Percentiles rank a stretch among this genome's conserved stretches.
Conservation (phyloP, 2,329 filamentous ascomycete species). For the Colletotrichum cuscutae region DNA sequence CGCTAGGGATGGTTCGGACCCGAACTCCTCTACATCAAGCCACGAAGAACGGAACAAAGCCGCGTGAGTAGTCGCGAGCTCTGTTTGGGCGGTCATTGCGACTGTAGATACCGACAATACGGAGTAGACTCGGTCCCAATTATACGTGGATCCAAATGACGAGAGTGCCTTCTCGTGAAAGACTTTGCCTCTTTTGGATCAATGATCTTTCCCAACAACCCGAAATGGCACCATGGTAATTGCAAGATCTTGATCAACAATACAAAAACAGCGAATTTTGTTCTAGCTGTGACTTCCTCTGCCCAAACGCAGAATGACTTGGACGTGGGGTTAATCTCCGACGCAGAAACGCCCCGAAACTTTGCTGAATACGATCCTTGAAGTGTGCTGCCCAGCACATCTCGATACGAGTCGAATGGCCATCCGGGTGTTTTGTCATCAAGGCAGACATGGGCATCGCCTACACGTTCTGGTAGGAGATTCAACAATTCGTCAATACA, state of each 20-base stretch:
- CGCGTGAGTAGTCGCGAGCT: background rate
- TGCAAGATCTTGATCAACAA: background rate
- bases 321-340: background rate
- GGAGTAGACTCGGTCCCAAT: background rate
- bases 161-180: background rate
- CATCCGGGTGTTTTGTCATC: background rate
- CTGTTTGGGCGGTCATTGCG: background rate
- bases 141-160: background rate
- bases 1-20: background rate
- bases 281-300: background rate
- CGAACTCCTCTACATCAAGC: background rate
- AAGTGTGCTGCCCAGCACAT: background rate
- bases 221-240: background rate
- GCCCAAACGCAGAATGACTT: background rate
- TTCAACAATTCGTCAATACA: background rate
- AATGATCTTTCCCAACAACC: background rate
- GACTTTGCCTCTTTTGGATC: background rate
- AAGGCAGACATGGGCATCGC: too few relatives aligned
- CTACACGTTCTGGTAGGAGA: background rate
- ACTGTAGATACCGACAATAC: background rate
- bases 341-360: background rate
- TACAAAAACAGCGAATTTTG: background rate
- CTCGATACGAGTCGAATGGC: background rate
- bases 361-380: background rate
- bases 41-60: background rate